Conservation (phyloP, 192 early-diverging fungal species). For the Coemansia sp. region DNA sequence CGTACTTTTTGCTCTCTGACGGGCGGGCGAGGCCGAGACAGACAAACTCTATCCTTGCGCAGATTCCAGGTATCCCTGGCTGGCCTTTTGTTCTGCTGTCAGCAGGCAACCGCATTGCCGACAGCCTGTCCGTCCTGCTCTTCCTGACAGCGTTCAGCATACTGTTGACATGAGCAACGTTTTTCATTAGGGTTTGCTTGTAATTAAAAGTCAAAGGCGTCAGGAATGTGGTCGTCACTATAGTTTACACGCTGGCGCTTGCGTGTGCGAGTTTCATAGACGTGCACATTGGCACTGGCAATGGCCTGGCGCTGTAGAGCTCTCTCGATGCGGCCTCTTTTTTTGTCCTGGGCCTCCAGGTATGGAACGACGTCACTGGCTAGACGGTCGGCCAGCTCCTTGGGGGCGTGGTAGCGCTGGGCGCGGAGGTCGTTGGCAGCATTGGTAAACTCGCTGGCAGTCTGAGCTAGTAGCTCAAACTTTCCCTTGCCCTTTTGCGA, state of each 20-base stretch:
- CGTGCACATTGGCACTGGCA: conserved; percentile 37
- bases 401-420: conserved; percentile 27
- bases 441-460: conserved; percentile 23
- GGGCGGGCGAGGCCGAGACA: conserved; percentile 8
- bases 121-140: conserved; percentile 30
- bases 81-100: conserved; percentile 21
- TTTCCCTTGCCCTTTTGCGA: conserved; percentile 30
- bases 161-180: conserved; percentile 1
- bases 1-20: conserved; percentile 16
- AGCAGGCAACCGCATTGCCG: conserved; percentile 23
- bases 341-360: conserved; percentile 26
- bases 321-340: conserved; percentile 30
- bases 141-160: conserved; percentile 34
- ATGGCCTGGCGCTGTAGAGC: conserved; percentile 35
- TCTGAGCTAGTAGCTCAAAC: conserved; percentile 45
- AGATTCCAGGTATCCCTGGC: conserved; percentile 23
- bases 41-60: conserved; percentile 1
- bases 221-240: conserved; percentile 18
- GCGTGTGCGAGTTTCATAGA: conserved; percentile 50
- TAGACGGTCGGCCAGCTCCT: conserved; percentile 25
- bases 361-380: conserved; percentile 29
- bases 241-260: conserved; percentile 53
- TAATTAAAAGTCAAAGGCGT: conserved; percentile 10
- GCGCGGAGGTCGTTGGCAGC: conserved; percentile 19
- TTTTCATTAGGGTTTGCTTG: no score